Evolutionary conservation across 2,329 filamentous ascomycete genomes (phyloP).

Genomic region (Chalara sp.): DNA sequence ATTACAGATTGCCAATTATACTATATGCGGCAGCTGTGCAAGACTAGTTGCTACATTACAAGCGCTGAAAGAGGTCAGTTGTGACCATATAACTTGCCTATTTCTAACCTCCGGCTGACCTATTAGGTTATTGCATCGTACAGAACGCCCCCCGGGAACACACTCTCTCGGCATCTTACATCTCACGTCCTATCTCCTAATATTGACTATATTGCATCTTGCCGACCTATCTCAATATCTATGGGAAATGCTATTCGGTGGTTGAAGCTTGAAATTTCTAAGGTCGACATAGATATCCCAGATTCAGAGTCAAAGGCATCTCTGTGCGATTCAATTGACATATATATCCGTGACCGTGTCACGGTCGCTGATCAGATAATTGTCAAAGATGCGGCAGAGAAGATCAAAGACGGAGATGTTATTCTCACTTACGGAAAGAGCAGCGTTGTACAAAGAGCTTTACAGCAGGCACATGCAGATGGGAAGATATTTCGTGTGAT

Average conservation of each 20-base stretch:
- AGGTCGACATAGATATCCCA: constrained; percentile 77
- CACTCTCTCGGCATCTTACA: constrained; percentile 84
- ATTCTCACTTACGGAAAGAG: constrained; percentile 84
- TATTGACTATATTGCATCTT: constrained; percentile 89
- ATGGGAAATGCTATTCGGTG: constrained; percentile 97
- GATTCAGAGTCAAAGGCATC: constrained; percentile 76
- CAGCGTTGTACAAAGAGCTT: constrained; percentile 75
- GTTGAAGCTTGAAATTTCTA: constrained; percentile 87
- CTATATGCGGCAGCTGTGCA: constrained; percentile 82
- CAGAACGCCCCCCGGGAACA: constrained; percentile 75
- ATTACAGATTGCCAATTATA: constrained; percentile 76
- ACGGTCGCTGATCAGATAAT: constrained; percentile 83
- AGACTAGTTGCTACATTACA: constrained; percentile 81
- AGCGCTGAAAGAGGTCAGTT: constrained; percentile 75
- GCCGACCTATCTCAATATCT: constrained; percentile 89
- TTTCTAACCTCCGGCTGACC: constrained; percentile 9
- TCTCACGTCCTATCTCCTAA: constrained; percentile 88
- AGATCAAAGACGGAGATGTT: constrained; percentile 73
- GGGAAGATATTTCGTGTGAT: constrained; percentile 78
- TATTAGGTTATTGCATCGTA: constrained; percentile 84
- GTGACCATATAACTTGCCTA: neutral
- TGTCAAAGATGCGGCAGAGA: constrained; percentile 63
- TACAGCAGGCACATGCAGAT: constrained; percentile 62
- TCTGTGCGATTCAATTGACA: constrained; percentile 76
- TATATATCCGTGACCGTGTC: constrained; percentile 85